Percentiles rank a stretch among this genome's conserved stretches.
Conservation (phyloP, 176 grass and related monocot genomes). For the Elymus sibiricus region DNA sequence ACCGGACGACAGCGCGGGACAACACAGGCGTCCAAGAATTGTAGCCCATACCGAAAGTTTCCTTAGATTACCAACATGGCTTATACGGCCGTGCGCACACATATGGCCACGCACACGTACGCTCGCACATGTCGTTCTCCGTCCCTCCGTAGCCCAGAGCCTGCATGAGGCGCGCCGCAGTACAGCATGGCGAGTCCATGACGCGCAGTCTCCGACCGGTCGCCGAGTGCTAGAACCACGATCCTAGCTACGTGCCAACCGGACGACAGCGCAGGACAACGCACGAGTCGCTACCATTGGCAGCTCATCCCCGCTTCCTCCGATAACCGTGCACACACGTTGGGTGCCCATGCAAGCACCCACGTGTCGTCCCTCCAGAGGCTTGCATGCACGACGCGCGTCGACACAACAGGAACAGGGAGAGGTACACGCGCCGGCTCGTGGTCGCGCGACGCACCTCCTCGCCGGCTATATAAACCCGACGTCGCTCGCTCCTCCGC, state of each 20-base stretch:
- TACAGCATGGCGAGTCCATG: background rate
- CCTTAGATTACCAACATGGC: background rate
- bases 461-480: constrained; percentile 5
- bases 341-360: background rate
- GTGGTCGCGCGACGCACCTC: background rate
- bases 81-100: too few relatives aligned
- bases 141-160: background rate
- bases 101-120: background rate
- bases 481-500: background rate
- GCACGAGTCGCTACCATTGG: background rate
- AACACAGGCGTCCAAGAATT: background rate
- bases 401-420: background rate
- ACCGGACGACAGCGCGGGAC: background rate
- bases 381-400: background rate
- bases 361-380: constrained; percentile 2
- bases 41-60: background rate
- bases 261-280: background rate
- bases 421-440: constrained; percentile 20
- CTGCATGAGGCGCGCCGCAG: background rate
- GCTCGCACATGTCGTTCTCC: background rate
- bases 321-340: background rate
- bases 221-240: too few relatives aligned
- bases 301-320: background rate
- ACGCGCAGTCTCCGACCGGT: background rate
- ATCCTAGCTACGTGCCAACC: background rate